Evolutionary conservation across 768 basidiomycete species (phyloP).

Genomic region (Atractiella rhizophila): DNA sequence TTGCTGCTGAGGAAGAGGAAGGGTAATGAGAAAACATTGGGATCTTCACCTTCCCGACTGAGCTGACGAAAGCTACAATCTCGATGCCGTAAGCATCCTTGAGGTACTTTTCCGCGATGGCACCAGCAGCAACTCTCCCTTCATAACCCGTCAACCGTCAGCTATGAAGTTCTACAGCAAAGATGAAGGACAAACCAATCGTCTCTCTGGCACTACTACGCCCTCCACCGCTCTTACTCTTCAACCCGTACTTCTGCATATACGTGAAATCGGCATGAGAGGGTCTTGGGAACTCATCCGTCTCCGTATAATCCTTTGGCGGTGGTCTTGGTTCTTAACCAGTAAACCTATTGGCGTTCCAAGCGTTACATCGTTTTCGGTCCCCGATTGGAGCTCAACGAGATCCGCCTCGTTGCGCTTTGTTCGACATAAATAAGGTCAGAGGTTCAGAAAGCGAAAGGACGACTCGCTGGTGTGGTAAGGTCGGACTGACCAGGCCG

Average conservation of each 20-base stretch:
- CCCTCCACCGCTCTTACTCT: constrained; percentile 90
- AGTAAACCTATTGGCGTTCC: constrained; percentile 94
- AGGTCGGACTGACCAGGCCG: constrained; percentile 88
- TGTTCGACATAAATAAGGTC: neutral
- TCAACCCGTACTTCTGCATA: constrained; percentile 85
- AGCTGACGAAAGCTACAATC: constrained; percentile 88
- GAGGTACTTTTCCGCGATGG: constrained; percentile 90
- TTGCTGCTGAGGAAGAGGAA: constrained; percentile 23
- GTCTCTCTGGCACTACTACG: constrained; percentile 88
- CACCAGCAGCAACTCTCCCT: constrained; percentile 92
- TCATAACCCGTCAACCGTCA: neutral
- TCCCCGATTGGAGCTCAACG: constrained; percentile 75
- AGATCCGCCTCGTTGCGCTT: constrained; percentile 88
- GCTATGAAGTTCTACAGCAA: too few species aligned
- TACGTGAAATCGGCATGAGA: constrained; percentile 97
- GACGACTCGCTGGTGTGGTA: constrained; percentile 53
- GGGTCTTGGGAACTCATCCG: constrained; percentile 86
- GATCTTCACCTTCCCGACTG: constrained; percentile 74
- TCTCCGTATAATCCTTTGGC: constrained; percentile 98
- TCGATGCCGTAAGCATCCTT: constrained; percentile 65
- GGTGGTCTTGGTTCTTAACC: constrained; percentile 90
- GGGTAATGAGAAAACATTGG: constrained; percentile 28
- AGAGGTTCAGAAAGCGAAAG: neutral
- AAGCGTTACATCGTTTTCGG: constrained; percentile 78
- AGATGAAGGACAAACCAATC: constrained; percentile 34